Percentiles rank a stretch among this genome's conserved stretches.
Evolutionary conservation across 2,329 filamentous ascomycete species (phyloP).

Genomic region (Fusarium penzigii): DNA sequence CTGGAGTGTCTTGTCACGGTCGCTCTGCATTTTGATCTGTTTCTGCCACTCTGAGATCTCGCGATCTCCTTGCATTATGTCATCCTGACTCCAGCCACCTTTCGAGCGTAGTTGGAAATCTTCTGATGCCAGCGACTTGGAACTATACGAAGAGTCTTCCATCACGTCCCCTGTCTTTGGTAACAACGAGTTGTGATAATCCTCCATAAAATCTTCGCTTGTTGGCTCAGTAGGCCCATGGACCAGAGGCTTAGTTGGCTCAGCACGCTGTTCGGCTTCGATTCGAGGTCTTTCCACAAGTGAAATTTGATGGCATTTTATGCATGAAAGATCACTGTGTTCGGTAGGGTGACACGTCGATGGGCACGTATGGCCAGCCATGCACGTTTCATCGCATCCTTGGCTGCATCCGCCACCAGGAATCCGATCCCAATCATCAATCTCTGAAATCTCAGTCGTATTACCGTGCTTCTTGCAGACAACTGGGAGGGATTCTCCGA

Average conservation of each 20-base stretch:
- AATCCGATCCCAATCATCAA: conserved; percentile 51
- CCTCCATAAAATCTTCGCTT: conserved; percentile 44
- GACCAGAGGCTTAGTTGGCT: not conserved
- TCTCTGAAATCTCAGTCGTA: conserved; percentile 51
- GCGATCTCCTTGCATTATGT: conserved; percentile 3
- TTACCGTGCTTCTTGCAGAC: conserved; percentile 61
- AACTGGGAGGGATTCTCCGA: conserved; percentile 54
- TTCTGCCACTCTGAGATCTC: not conserved
- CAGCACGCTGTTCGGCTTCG: not conserved
- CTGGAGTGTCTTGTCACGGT: not conserved
- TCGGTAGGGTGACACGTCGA: conserved; percentile 18
- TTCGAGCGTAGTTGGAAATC: not conserved
- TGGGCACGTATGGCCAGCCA: conserved; percentile 22
- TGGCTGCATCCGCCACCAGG: conserved; percentile 19
- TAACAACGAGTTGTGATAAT: conserved; percentile 4
- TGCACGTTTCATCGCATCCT: conserved; percentile 16
- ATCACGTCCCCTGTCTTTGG: not conserved
- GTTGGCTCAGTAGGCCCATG: conserved; percentile 47
- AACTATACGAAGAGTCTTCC: not conserved
- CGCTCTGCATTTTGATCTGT: not conserved
- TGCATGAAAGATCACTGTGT: conserved; percentile 33
- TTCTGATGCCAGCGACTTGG: conserved; percentile 1
- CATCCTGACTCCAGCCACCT: not conserved
- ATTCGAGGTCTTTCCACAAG: conserved; percentile 18
- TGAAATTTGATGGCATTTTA: conserved; percentile 9